Evolutionary conservation across 805 yeast species (phyloP), one percentile per base, ranked within the genome.

Genomic region (Candida maris): DNA sequence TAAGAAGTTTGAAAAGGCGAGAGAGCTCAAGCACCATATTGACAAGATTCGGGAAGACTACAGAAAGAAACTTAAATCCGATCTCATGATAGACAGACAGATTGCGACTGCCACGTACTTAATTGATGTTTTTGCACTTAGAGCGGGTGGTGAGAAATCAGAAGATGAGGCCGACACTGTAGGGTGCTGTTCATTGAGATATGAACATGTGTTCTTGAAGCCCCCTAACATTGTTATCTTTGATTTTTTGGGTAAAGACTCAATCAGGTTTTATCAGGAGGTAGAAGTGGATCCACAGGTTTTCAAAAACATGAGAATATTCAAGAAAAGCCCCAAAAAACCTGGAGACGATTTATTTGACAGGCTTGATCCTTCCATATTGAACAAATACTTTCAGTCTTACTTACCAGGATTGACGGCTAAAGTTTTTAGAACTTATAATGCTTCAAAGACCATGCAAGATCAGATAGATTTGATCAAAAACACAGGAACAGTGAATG

Each of bases 111-210:
- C 96, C 3, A 86, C 91, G 32, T 91, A 91, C 61, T 71, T 91
- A 32, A 89, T 91, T 54, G 97, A 91, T 65, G 79, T 82, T 3
- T 81, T 91, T 54, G 97, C 97, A 0, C 71, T 91, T 46, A 85
- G 97, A 81, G 97, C 97, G 1, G 97, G 97, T 58, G 96, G 97
- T 51, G 97, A 91, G 61, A 91, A 91, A 59, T 83, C 91, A 8
- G 97, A 91, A 3, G 97, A 91, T 49, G 97, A 89, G 57, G 97
- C 97, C 3, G 97, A 91, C 58, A 91, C 97, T 1, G 97, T 91
- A 30, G 97, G 97, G 30, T 91, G 97, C 63, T 91, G 97, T 64
- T 89, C 97, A 1, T 71, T 91, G 48, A 69, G 97, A 52, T 89
- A 67, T 54, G 97, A 89, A 58, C 97, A 89, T 61, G 75, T 91